Conservation (phyloP, 2,329 filamentous ascomycete genomes). For the Drechslera avenae region DNA sequence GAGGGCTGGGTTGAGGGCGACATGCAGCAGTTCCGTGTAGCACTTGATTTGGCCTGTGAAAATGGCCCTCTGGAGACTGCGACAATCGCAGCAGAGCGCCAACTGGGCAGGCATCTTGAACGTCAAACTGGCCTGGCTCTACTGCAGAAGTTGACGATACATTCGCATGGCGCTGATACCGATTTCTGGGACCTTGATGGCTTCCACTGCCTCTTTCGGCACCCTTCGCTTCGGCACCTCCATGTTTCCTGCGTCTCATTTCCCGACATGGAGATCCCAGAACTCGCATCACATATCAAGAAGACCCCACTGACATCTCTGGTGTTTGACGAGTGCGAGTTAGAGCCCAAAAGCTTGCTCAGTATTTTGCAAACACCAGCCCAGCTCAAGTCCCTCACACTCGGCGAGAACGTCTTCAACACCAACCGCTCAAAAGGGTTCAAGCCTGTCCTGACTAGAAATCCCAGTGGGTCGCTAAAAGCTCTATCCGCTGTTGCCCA, state of each 20-base stretch:
- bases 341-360: slow-evolving; percentile 29
- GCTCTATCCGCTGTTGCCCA: slow-evolving; percentile 38
- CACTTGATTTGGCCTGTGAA: slow-evolving; percentile 34
- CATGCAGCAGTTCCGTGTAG: slow-evolving; percentile 39
- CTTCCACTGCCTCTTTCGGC: slow-evolving; percentile 44
- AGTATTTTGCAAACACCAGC: slow-evolving; percentile 38
- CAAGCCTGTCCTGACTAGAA: slow-evolving; percentile 23
- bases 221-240: slow-evolving; percentile 40
- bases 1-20: slow-evolving; percentile 41
- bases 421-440: slow-evolving; percentile 16
- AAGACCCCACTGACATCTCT: slow-evolving; percentile 40
- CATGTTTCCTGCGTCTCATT: slow-evolving; percentile 42
- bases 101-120: slow-evolving; percentile 16
- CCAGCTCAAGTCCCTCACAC: slow-evolving; percentile 36
- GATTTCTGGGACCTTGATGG: slow-evolving; percentile 42
- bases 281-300: slow-evolving; percentile 24
- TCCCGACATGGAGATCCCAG: slow-evolving; percentile 19
- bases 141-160: slow-evolving; percentile 39
- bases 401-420: slow-evolving; percentile 45
- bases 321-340: slow-evolving; percentile 45
- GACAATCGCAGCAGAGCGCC: slow-evolving; percentile 18
- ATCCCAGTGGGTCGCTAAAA: slow-evolving; percentile 24
- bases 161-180: slow-evolving; percentile 39
- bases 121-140: slow-evolving; percentile 33
- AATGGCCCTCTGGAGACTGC: slow-evolving; percentile 21